Base-by-base conservation (phyloP, 2,329 filamentous ascomycete genomes). In the Cytospora leucostoma region DNA sequence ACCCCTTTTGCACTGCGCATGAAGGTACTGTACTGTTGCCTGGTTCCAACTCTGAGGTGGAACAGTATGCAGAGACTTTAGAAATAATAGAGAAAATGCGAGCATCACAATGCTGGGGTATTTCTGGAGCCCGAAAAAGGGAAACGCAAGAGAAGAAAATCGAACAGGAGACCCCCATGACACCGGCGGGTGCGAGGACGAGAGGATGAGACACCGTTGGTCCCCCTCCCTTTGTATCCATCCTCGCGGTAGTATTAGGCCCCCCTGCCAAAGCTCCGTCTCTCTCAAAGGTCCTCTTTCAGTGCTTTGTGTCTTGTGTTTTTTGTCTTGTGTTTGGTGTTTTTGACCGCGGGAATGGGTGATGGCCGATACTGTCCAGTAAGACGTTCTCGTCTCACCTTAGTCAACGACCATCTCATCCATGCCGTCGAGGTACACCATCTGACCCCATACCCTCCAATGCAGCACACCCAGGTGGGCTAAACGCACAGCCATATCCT, bases 401-500 rank as follows among this genome's bases (percentile, higher is more conserved):
- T 37, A 65, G 38, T 65, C 64, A 11, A 65, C 60, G 4, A 61
- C 62, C 64, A 66, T 66, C 55, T 66, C 61, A 59, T 79, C 75
- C 35, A 70, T 65, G 34, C 79, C 80, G 33, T 74, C 75, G 15
- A 77, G 68, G 72, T 97, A 97, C 13, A 90, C 86, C 59, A 96
- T 79, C 2, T 86, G 85, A 1, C 85, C 84, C 92, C 93, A 98
- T 3, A 97, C 89, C 56, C 91, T 85, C 93, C 93, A 97, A 75
- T 97, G 93, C 32, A 98, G 78, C 7, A 95, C 82, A 15, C 91
- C 87, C 52, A 97, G 86, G 71, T 97, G 94, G 7, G 92, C 89
- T 57, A 97, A 82, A 53, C 91, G 87, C 52, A 88, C 89, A 1
- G 91, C 87, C 74, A 97, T 85, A 64, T 92, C 88, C 51, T 83